Percentiles rank a stretch among this genome's conserved stretches.
These are phyloP conservation scores for Solanum infundibuliforme DNA, from an alignment of 257 asterid genomes.

Conservation along the genomic window DNA sequence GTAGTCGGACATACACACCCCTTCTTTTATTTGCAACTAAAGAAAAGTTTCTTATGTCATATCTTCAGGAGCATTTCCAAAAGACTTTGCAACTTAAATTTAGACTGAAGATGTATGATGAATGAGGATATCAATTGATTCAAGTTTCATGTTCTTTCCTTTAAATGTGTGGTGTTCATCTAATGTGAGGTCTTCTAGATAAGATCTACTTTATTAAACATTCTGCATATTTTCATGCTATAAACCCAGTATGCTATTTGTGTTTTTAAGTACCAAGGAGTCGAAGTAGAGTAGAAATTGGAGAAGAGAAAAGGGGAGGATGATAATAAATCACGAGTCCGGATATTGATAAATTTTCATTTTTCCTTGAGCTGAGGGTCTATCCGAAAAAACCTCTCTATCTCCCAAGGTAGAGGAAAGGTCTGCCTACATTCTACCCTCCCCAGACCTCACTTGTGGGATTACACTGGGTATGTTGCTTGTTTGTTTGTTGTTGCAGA, in stretches of 20 bases:
- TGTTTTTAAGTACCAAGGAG: neutral
- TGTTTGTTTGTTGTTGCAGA: neutral
- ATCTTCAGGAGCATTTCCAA: neutral
- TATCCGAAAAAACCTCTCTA: neutral
- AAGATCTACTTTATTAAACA: neutral
- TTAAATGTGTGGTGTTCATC: neutral
- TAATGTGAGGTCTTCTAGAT: neutral
- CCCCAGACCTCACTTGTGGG: neutral
- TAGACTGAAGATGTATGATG: neutral
- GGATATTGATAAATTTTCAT: neutral
- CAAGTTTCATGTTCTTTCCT: neutral
- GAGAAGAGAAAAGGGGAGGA: neutral
- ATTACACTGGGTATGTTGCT: no score
- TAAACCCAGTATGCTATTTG: neutral
- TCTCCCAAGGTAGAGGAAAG: neutral
- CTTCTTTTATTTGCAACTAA: neutral
- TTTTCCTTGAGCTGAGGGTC: neutral
- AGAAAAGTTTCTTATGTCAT: neutral
- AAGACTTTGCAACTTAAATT: neutral
- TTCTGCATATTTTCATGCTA: neutral
- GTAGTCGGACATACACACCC: neutral
- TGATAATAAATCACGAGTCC: neutral
- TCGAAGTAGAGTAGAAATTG: neutral
- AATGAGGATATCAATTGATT: neutral
- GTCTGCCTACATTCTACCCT: neutral